Evolutionary conservation across 352 stramenopile species (phyloP).

Genomic region (Pythium insidiosum): DNA sequence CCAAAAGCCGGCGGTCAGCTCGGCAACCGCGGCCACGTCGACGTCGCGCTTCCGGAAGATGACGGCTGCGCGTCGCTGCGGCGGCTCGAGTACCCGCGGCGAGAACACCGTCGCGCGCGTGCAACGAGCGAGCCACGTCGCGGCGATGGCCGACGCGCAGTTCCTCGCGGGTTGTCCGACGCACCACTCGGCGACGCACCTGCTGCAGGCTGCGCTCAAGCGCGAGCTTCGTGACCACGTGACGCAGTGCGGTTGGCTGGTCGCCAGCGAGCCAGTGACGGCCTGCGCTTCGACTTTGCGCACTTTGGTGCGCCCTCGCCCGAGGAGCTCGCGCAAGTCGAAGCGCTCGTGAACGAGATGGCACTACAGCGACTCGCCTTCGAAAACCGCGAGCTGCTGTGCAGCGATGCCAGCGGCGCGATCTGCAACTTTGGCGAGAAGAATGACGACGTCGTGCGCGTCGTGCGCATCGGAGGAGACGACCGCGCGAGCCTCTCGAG

Average conservation of each 20-base stretch:
- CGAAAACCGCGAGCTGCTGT: slow-evolving; percentile 28
- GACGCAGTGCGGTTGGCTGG: slow-evolving; percentile 59
- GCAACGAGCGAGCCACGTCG: too few relatives aligned
- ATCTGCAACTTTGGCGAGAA: slow-evolving; percentile 82
- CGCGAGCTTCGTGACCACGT: slow-evolving; percentile 60
- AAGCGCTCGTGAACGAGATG: slow-evolving; percentile 49
- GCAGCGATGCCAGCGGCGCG: slow-evolving; percentile 44
- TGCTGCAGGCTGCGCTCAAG: slow-evolving; percentile 66
- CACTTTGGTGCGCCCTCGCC: slow-evolving; percentile 61
- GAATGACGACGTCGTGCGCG: slow-evolving; percentile 68
- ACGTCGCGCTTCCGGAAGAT: too few relatives aligned
- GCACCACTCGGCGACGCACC: slow-evolving; percentile 76
- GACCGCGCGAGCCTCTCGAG: too few relatives aligned
- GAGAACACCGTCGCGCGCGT: too few relatives aligned
- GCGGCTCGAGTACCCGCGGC: too few relatives aligned
- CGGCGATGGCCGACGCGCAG: too few relatives aligned
- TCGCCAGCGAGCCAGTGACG: slow-evolving; percentile 43
- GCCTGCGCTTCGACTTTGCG: slow-evolving; percentile 77
- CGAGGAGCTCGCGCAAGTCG: slow-evolving; percentile 51
- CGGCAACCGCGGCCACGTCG: too few relatives aligned
- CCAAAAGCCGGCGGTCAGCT: too few relatives aligned
- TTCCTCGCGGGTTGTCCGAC: slow-evolving; percentile 42
- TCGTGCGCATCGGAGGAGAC: slow-evolving; percentile 50
- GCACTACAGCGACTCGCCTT: slow-evolving; percentile 30
- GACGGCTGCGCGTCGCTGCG: too few relatives aligned